These are phyloP conservation scores for Cladosporium sp. DNA, from an alignment of 2,329 filamentous ascomycete species.

Conservation along the genomic window DNA sequence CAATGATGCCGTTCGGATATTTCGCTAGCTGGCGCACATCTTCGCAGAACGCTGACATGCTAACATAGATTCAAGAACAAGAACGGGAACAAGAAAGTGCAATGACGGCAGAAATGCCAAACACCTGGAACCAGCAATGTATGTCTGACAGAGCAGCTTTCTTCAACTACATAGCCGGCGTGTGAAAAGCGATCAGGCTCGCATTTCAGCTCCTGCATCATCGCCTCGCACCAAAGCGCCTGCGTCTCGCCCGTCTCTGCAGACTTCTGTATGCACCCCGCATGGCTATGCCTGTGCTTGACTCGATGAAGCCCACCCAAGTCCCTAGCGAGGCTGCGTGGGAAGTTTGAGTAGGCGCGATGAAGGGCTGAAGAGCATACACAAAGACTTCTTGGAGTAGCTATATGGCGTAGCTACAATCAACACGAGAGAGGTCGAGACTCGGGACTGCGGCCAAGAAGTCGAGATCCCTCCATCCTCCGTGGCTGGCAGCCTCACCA, in stretches of 20 bases:
- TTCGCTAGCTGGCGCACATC: background rate
- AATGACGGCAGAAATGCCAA: background rate
- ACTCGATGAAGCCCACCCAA: background rate
- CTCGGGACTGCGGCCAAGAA: background rate
- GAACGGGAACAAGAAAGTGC: background rate
- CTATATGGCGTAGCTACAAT: background rate
- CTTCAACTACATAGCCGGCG: background rate
- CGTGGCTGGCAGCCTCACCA: background rate
- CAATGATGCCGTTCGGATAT: constrained; percentile 10
- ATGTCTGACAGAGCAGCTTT: background rate
- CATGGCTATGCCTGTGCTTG: constrained; percentile 6
- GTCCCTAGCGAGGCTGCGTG: background rate
- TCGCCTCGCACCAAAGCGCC: constrained; percentile 1
- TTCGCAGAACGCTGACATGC: constrained; percentile 14
- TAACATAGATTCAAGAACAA: background rate
- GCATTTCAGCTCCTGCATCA: constrained; percentile 14
- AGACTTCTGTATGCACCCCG: constrained; percentile 11
- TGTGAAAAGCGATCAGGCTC: constrained; percentile 4
- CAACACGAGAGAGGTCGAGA: background rate
- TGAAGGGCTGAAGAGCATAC: background rate
- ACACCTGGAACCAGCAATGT: background rate
- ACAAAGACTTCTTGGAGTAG: background rate
- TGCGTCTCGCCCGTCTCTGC: background rate
- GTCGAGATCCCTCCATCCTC: background rate
- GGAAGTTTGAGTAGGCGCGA: background rate